Percentiles rank a stretch among this genome's conserved stretches.
phyloP scores from a whole-genome alignment of 352 stramenopile genomes.

The Phytophthora meadii region DNA sequence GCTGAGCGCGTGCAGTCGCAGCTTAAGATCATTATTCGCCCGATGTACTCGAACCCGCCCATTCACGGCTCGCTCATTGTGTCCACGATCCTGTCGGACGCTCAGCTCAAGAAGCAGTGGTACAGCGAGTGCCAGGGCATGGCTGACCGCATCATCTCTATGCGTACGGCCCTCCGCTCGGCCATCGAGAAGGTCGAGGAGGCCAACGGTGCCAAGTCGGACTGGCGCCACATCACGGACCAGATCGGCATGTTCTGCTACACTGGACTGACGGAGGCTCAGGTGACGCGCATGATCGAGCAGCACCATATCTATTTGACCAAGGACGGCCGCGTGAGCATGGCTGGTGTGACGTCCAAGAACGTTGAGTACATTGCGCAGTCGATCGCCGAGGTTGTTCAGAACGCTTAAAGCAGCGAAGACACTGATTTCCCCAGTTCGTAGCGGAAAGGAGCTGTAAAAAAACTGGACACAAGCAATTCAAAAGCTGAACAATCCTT shows the following conservation, averaged over 20 bases:
- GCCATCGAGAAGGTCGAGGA: constrained; percentile 85
- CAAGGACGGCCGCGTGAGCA: constrained; percentile 97
- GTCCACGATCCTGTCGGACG: constrained; percentile 95
- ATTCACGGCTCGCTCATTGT: constrained; percentile 99
- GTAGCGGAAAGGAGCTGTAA: constrained; percentile 28
- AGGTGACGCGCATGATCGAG: constrained; percentile 94
- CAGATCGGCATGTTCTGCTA: constrained; percentile 99
- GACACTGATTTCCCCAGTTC: constrained; percentile 6
- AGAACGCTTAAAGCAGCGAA: constrained; percentile 68
- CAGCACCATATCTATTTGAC: constrained; percentile 99
- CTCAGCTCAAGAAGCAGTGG: constrained; percentile 93
- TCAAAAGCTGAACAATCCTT: constrained; percentile 11
- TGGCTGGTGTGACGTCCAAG: constrained; percentile 96
- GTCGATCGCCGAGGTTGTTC: constrained; percentile 94
- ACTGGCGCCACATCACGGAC: constrained; percentile 98
- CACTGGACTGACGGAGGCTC: constrained; percentile 95
- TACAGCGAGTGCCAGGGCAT: constrained; percentile 96
- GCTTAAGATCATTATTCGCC: constrained; percentile 99
- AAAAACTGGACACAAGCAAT: constrained; percentile 22
- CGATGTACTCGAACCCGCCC: constrained; percentile 99
- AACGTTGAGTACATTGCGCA: constrained; percentile 98
- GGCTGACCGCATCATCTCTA: constrained; percentile 95
- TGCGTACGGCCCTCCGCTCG: constrained; percentile 89
- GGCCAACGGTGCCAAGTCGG: constrained; percentile 76
- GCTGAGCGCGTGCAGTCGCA: constrained; percentile 95